phyloP scores from a whole-genome alignment of 305 asterid genomes.

The Fraxinus ornus region DNA sequence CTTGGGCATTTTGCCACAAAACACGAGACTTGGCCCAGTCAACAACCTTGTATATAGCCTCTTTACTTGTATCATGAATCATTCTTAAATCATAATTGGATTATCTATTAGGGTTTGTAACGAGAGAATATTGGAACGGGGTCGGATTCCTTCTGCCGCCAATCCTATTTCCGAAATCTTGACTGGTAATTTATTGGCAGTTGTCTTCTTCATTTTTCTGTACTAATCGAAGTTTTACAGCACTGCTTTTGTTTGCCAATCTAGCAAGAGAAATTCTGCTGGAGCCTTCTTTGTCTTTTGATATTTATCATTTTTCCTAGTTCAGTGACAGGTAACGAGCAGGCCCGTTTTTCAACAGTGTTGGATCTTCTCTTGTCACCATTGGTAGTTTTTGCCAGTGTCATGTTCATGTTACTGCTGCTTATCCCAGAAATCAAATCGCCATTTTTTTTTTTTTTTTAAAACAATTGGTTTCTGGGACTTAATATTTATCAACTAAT shows the following conservation, averaged over 20 bases:
- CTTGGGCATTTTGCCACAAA: neutral
- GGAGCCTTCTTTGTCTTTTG: neutral
- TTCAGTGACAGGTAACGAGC: constrained; percentile 12
- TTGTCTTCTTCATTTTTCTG: neutral
- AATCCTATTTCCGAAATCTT: neutral
- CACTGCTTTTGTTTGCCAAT: neutral
- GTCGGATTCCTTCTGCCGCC: constrained; percentile 6
- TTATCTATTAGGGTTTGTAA: constrained; percentile 3
- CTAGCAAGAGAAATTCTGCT: neutral
- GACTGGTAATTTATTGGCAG: constrained; percentile 1
- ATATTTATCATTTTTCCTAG: neutral
- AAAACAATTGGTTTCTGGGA: neutral
- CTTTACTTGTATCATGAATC: neutral
- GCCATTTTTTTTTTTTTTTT: neutral
- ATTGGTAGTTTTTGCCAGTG: constrained; percentile 2
- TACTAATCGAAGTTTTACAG: neutral
- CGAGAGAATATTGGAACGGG: constrained; percentile 5
- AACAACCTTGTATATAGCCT: neutral
- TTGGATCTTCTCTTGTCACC: constrained; percentile 13
- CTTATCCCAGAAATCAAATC: neutral
- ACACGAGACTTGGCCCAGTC: neutral
- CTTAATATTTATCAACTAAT: neutral
- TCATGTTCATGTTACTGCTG: neutral
- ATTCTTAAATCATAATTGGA: neutral
- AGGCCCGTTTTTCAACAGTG: neutral